phyloP scores from a whole-genome alignment of 768 basidiomycete species.

The Amanita thiersii region DNA sequence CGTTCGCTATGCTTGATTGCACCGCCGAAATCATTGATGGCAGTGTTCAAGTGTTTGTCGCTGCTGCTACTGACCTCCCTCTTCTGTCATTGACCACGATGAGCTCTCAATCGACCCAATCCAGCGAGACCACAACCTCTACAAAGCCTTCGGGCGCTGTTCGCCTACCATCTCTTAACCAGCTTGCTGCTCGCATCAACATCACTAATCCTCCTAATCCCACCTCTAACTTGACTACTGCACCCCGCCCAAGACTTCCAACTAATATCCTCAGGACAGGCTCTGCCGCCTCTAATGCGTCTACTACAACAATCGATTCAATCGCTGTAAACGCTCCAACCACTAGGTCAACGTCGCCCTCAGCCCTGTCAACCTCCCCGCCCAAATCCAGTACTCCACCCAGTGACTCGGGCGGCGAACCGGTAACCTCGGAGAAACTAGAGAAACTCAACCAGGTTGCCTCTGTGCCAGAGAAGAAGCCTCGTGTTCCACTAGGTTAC shows the following conservation, averaged over 20 bases:
- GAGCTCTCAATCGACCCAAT: not conserved
- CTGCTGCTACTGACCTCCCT: too few relatives aligned
- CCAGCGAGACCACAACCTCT: not conserved
- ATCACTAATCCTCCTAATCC: conserved; percentile 25
- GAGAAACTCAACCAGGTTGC: conserved; percentile 54
- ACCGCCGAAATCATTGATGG: not conserved
- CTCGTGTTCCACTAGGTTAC: conserved; percentile 48
- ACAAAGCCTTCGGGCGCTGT: conserved; percentile 1
- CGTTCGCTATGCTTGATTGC: not conserved
- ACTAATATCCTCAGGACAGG: conserved; percentile 63
- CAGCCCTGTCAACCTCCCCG: conserved; percentile 36
- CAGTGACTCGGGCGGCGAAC: conserved; percentile 32
- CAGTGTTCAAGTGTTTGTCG: not conserved
- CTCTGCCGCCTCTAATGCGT: conserved; percentile 39
- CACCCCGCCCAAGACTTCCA: conserved; percentile 64
- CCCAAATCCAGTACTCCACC: conserved; percentile 35
- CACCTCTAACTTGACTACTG: conserved; percentile 20
- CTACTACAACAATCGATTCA: conserved; percentile 53
- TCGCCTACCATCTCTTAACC: conserved; percentile 70
- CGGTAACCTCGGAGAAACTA: conserved; percentile 59
- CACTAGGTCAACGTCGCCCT: conserved; percentile 64
- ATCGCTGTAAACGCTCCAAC: conserved; percentile 57
- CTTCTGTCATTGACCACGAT: not conserved
- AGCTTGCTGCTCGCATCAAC: conserved; percentile 73
- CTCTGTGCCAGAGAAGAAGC: conserved; percentile 21